These are phyloP conservation scores for Phytopythium delawarense DNA, from an alignment of 352 stramenopile species.

Conservation along the genomic window DNA sequence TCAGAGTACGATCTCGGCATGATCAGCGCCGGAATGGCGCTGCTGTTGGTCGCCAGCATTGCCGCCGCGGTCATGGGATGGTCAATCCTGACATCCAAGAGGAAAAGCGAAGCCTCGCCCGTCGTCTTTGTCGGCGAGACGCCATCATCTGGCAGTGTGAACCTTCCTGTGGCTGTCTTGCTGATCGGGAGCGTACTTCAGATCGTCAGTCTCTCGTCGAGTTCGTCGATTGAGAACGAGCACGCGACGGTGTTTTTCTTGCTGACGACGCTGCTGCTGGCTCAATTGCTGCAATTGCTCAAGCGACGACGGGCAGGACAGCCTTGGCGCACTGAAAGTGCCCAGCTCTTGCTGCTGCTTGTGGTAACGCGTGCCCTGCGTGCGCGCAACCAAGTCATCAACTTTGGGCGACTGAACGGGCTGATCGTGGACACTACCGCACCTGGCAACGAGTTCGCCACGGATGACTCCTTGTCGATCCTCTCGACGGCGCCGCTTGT, in stretches of 20 bases:
- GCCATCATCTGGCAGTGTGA: not conserved
- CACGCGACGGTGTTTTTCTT: conserved; percentile 83
- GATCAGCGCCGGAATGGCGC: conserved; percentile 30
- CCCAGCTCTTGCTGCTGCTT: conserved; percentile 28
- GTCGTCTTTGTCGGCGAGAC: not conserved
- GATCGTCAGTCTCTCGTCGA: conserved; percentile 66
- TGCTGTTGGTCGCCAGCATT: conserved; percentile 31
- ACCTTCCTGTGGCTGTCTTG: not conserved
- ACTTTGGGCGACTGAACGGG: conserved; percentile 76
- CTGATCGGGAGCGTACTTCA: conserved; percentile 28
- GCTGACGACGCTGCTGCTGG: conserved; percentile 41
- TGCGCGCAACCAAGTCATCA: conserved; percentile 84
- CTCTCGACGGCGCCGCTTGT: conserved; percentile 65
- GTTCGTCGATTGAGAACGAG: conserved; percentile 88
- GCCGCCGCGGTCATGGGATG: conserved; percentile 12
- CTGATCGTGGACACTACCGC: conserved; percentile 39
- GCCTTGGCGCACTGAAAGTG: conserved; percentile 1
- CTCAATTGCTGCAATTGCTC: not conserved
- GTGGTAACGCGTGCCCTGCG: conserved; percentile 58
- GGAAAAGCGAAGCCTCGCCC: not conserved
- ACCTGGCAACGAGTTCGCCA: conserved; percentile 66
- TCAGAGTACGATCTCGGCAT: conserved; percentile 61
- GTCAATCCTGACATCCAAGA: not conserved
- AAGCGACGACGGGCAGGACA: not conserved
- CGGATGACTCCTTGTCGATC: conserved; percentile 77